phyloP scores from a whole-genome alignment of 164 flowering plant genomes.

The Sextonia rubra region DNA sequence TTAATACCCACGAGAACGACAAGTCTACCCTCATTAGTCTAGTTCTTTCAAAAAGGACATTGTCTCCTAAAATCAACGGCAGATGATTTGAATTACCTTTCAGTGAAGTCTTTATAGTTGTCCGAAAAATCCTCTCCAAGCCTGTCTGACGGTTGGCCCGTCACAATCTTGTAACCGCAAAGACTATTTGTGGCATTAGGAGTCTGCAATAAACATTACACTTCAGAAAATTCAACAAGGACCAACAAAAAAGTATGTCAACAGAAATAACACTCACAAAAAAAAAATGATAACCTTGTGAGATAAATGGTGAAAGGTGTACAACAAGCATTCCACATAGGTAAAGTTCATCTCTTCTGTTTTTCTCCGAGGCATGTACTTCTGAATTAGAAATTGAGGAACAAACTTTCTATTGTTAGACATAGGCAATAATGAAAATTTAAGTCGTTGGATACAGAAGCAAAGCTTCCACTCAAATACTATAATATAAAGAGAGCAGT shows the following conservation, averaged over 20 bases:
- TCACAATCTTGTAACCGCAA: slow-evolving; percentile 95
- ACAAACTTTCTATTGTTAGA: not conserved
- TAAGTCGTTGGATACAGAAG: not conserved
- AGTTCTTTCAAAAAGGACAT: not conserved
- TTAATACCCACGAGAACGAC: not conserved
- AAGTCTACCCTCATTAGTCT: not conserved
- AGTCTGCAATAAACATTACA: slow-evolving; percentile 39
- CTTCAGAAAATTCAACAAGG: slow-evolving; percentile 7
- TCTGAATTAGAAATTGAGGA: slow-evolving; percentile 36
- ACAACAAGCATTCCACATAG: slow-evolving; percentile 85
- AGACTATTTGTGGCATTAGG: slow-evolving; percentile 97
- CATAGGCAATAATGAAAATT: not conserved
- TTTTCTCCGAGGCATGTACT: slow-evolving; percentile 82
- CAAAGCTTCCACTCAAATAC: not conserved
- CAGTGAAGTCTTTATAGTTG: slow-evolving; percentile 68
- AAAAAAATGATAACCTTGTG: slow-evolving; percentile 51
- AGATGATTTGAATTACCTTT: slow-evolving; percentile 44
- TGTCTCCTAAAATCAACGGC: not conserved
- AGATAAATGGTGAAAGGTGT: slow-evolving; percentile 85
- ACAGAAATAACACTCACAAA: not conserved
- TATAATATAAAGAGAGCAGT: not conserved
- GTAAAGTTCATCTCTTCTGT: slow-evolving; percentile 85
- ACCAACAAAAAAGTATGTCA: not conserved
- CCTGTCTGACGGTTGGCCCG: slow-evolving; percentile 99
- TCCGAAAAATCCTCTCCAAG: slow-evolving; percentile 99